phyloP scores from a whole-genome alignment of 129 eudicot species.

The Sambucus nigra region DNA sequence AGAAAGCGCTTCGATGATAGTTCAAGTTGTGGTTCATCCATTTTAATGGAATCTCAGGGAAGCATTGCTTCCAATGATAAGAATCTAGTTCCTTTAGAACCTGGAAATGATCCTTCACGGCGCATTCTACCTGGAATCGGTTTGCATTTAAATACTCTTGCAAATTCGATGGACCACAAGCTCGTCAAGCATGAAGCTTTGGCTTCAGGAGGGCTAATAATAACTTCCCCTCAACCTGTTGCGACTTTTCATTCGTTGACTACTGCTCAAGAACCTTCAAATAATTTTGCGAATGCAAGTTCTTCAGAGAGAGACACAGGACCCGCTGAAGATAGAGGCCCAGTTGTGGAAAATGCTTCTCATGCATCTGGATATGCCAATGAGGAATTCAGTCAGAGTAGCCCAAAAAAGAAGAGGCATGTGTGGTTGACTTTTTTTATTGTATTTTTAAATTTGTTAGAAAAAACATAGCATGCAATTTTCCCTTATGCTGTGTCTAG shows the following conservation, averaged over 20 bases:
- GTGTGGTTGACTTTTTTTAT: conserved; percentile 1
- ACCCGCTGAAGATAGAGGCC: conserved; percentile 26
- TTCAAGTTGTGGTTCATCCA: conserved; percentile 29
- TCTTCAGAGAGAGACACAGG: conserved; percentile 34
- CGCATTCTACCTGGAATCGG: conserved; percentile 72
- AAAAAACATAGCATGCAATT: background rate
- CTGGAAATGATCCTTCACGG: conserved; percentile 47
- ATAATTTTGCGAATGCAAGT: conserved; percentile 19
- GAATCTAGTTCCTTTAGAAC: conserved; percentile 24
- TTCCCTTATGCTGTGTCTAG: background rate
- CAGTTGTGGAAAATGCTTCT: conserved; percentile 39
- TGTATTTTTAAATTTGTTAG: background rate
- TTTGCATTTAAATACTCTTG: conserved; percentile 76
- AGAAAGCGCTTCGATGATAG: conserved; percentile 44
- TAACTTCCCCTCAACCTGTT: conserved; percentile 31
- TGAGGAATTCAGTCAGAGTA: conserved; percentile 50
- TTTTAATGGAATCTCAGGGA: conserved; percentile 32
- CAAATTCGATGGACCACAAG: conserved; percentile 52
- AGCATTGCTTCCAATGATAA: conserved; percentile 23
- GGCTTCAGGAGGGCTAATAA: conserved; percentile 35
- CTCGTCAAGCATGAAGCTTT: conserved; percentile 42
- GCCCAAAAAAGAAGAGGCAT: conserved; percentile 87
- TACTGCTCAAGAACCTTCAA: conserved; percentile 31
- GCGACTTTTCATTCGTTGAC: conserved; percentile 30
- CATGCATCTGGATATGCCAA: conserved; percentile 29